Conservation (phyloP, 495 filamentous ascomycete genomes). For the Neurospora tetraspora region DNA sequence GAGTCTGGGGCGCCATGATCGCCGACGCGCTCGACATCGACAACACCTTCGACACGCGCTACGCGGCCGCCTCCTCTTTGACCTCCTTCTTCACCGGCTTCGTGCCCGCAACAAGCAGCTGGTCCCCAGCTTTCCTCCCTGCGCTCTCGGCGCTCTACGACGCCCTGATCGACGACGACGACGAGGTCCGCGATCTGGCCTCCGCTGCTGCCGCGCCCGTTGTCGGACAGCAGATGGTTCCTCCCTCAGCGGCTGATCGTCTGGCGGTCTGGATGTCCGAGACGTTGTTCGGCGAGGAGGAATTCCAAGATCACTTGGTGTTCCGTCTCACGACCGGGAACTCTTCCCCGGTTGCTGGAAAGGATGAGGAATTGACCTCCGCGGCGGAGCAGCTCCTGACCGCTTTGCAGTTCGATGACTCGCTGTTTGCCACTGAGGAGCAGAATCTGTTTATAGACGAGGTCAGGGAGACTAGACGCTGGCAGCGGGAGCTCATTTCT, state of each 20-base stretch:
- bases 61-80: constrained; percentile 41
- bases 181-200: constrained; percentile 64
- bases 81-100: constrained; percentile 19
- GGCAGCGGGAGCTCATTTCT: constrained; percentile 35
- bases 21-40: constrained; percentile 29
- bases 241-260: constrained; percentile 28
- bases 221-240: constrained; percentile 23
- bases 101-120: background rate
- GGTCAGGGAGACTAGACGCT: constrained; percentile 55
- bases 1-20: constrained; percentile 36
- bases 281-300: constrained; percentile 11
- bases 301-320: constrained; percentile 25
- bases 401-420: constrained; percentile 51
- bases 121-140: constrained; percentile 25
- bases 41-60: constrained; percentile 53
- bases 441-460: constrained; percentile 85
- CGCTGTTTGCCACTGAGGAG: constrained; percentile 79
- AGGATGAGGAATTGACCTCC: constrained; percentile 17
- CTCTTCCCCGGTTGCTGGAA: background rate
- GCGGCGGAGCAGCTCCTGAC: constrained; percentile 38
- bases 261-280: constrained; percentile 27
- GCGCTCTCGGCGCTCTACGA: constrained; percentile 41
- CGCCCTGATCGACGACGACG: constrained; percentile 78
- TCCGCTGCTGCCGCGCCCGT: constrained; percentile 37
- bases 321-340: constrained; percentile 20